Evolutionary conservation across 768 basidiomycete species (phyloP).

Genomic region (Rhodotorula sphaerocarpa): DNA sequence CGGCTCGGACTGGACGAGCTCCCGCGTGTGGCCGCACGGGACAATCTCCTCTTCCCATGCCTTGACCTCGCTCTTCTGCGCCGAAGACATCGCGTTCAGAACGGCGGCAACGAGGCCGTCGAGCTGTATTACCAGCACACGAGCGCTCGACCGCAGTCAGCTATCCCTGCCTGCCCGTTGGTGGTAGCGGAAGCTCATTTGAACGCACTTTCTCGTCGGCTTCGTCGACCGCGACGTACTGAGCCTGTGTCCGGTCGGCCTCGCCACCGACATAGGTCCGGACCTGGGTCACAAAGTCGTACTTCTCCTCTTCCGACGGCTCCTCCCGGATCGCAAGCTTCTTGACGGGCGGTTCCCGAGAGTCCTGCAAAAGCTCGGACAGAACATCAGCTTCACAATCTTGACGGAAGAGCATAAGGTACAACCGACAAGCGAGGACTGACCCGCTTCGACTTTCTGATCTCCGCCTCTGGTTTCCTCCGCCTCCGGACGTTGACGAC

Average conservation of each 20-base stretch:
- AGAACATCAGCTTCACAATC: background rate
- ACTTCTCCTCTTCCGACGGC: conserved; percentile 62
- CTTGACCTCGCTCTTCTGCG: conserved; percentile 86
- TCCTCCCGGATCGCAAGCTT: conserved; percentile 83
- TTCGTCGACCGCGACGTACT: conserved; percentile 7
- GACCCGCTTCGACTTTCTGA: conserved; percentile 51
- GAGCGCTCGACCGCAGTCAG: conserved; percentile 25
- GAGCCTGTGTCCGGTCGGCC: background rate
- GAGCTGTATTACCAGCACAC: conserved; percentile 36
- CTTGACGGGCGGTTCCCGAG: conserved; percentile 72
- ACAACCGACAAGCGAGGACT: conserved; percentile 41
- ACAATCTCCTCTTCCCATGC: conserved; percentile 94
- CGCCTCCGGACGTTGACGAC: conserved; percentile 72
- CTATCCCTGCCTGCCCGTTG: background rate
- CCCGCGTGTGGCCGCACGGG: conserved; percentile 71
- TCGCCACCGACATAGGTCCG: conserved; percentile 64
- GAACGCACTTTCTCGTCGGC: conserved; percentile 25
- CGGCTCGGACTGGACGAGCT: conserved; percentile 50
- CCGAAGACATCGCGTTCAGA: conserved; percentile 74
- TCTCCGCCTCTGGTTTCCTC: conserved; percentile 51
- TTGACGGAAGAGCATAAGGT: background rate
- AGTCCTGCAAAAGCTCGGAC: conserved; percentile 51
- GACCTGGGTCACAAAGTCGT: conserved; percentile 57
- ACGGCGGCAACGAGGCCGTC: conserved; percentile 56
- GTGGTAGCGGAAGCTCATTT: background rate